Conservation (phyloP, 1,139 yeast genomes). For the Taphrina betulina region DNA sequence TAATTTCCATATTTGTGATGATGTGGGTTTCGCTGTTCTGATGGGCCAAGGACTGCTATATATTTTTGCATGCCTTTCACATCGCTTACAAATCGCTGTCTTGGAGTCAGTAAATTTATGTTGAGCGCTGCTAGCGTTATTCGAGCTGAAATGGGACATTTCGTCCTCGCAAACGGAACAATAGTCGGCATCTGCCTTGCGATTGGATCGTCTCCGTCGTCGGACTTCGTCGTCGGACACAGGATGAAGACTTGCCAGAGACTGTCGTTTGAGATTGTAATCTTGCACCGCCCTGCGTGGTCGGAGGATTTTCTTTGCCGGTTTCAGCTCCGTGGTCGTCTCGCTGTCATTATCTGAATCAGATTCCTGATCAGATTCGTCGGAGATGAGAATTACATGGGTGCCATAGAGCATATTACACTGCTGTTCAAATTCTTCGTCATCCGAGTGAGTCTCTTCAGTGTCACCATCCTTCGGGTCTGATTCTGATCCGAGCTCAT, state of each 20-base stretch:
- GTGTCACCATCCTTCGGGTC: no score
- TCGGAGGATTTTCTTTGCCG: conserved; percentile 2
- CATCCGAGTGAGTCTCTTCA: background rate
- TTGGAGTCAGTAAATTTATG: background rate
- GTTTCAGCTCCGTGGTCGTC: background rate
- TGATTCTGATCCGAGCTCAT: background rate
- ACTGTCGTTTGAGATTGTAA: conserved; percentile 20
- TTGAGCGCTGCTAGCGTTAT: conserved; percentile 1
- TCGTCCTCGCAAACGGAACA: conserved; percentile 26
- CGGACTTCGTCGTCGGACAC: background rate
- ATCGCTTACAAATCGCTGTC: conserved; percentile 17
- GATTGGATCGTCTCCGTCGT: background rate
- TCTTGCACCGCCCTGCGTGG: conserved; percentile 20
- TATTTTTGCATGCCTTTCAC: conserved; percentile 28
- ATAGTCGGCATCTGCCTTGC: conserved; percentile 2
- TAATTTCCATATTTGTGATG: background rate
- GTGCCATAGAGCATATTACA: no score
- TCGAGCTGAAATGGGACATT: background rate
- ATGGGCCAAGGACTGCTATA: conserved; percentile 26
- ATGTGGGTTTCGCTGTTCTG: conserved; percentile 5
- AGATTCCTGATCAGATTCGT: background rate
- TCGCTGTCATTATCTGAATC: background rate
- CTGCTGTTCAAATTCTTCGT: background rate
- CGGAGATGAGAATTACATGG: no score
- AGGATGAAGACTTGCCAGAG: conserved; percentile 9